phyloP scores from a whole-genome alignment of 805 yeast species.

The Pichia rugopelliculosa region DNA sequence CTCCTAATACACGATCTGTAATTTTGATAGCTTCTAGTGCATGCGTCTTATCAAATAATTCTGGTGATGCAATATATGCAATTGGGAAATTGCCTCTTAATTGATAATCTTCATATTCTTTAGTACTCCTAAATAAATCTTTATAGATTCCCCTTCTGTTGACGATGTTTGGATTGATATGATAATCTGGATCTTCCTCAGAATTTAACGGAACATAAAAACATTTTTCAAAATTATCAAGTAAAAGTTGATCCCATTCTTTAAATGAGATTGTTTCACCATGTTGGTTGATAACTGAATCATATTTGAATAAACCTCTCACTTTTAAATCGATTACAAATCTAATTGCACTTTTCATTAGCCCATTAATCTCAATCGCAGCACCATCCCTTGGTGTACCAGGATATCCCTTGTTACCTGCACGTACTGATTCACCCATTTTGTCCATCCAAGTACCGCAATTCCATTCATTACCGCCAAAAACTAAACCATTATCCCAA shows the following conservation, averaged over 20 bases:
- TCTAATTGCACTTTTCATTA: constrained; percentile 74
- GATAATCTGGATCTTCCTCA: constrained; percentile 51
- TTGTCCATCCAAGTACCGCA: constrained; percentile 99
- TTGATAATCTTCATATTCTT: constrained; percentile 90
- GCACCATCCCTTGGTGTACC: constrained; percentile 99
- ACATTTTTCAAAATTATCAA: constrained; percentile 67
- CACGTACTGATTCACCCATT: constrained; percentile 89
- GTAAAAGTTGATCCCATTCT: constrained; percentile 69
- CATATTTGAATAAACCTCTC: constrained; percentile 49
- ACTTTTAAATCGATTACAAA: constrained; percentile 59
- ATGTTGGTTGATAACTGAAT: constrained; percentile 48
- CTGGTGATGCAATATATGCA: constrained; percentile 94
- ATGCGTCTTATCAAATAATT: constrained; percentile 56
- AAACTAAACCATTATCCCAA: constrained; percentile 81
- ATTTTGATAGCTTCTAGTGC: constrained; percentile 59
- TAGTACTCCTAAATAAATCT: constrained; percentile 74
- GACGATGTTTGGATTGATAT: constrained; percentile 55
- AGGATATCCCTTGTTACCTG: constrained; percentile 84
- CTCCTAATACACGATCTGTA: constrained; percentile 72
- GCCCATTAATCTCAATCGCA: constrained; percentile 84
- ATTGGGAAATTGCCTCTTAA: constrained; percentile 86
- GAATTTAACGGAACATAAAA: constrained; percentile 69
- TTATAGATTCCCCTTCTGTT: constrained; percentile 93
- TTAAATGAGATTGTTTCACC: constrained; percentile 50
- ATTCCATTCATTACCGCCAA: constrained; percentile 87